Evolutionary conservation across 345 rosid species (phyloP), one percentile per base, ranked within the genome.

Genomic region (Euphorbia lathyris): DNA sequence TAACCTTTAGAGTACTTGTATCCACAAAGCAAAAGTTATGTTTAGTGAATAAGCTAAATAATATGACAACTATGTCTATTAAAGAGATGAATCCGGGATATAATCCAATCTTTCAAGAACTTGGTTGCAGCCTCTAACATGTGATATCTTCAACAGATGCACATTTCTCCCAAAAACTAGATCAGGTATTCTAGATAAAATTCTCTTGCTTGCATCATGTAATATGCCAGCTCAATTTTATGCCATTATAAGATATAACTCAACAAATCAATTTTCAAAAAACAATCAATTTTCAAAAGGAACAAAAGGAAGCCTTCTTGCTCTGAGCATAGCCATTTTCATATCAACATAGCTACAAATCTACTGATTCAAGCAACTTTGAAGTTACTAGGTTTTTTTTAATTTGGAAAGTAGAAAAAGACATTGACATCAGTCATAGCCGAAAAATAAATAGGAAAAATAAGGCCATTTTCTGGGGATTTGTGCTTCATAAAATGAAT

Each of bases 1-100:
- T 29, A 47, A 4, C 66, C n/a, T 43, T 73, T 32, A 78, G 72
- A 58, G 52, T 29, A 51, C 26, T 27, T 27, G 8, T 25, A 53
- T n/a, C n/a, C n/a, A n/a, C n/a, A n/a, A n/a, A n/a, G n/a, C n/a
- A n/a, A n/a, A n/a, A n/a, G n/a, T n/a, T n/a, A n/a, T n/a, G n/a
- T n/a, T n/a, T n/a, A n/a, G n/a, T n/a, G n/a, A n/a, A n/a, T 50
- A 34, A 13, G 3, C n/a, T n/a, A n/a, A 20, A 38, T 19, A 42
- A 12, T 64, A 12, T 25, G 43, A 16, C 8, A 40, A 32, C 47
- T 3, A 69, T 9, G 53, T 12, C 36, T 1, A 16, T 23, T 22
- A 4, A 70, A 32, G 12, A 47, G 17, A 23, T 48, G 12, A 61
- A 66, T 60, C 26, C 43, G 36, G 4, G 0, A 27, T 58, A 47